phyloP scores from a whole-genome alignment of 495 filamentous ascomycete genomes.

The Oidiodendron maius region DNA sequence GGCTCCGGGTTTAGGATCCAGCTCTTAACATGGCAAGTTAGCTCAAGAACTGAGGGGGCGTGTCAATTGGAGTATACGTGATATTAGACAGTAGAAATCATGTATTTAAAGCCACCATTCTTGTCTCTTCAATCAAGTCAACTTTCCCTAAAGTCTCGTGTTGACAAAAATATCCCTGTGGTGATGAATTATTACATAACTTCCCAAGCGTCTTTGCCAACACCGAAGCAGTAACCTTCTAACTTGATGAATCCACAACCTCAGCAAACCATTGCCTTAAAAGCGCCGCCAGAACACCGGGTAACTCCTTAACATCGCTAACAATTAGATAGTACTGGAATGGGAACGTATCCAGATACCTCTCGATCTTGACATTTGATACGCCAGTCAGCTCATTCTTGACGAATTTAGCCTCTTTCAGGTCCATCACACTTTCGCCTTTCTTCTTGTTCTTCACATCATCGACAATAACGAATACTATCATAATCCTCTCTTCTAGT shows the following conservation, averaged over 20 bases:
- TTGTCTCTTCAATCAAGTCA: too few species aligned
- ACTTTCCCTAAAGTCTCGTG: too few species aligned
- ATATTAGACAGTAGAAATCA: too few species aligned
- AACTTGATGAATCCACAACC: conserved; percentile 54
- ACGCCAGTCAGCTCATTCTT: conserved; percentile 51
- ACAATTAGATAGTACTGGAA: conserved; percentile 96
- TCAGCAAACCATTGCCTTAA: conserved; percentile 97
- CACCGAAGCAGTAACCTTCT: not conserved
- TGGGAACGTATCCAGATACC: conserved; percentile 91
- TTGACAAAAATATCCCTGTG: too few species aligned
- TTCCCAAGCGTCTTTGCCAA: too few species aligned
- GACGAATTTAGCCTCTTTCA: conserved; percentile 75
- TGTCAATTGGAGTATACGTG: too few species aligned
- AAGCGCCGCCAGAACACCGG: conserved; percentile 77
- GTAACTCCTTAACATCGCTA: conserved; percentile 83
- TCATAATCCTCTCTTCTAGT: conserved; percentile 91
- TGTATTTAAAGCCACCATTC: too few species aligned
- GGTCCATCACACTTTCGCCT: conserved; percentile 62
- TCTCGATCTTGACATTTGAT: conserved; percentile 63
- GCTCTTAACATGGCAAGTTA: too few species aligned
- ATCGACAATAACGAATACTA: conserved; percentile 95
- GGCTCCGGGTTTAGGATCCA: too few species aligned
- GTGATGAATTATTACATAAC: too few species aligned
- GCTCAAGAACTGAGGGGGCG: too few species aligned
- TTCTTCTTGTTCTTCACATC: conserved; percentile 46